phyloP scores from a whole-genome alignment of 2,329 filamentous ascomycete species.

The Pyricularia grisea region DNA sequence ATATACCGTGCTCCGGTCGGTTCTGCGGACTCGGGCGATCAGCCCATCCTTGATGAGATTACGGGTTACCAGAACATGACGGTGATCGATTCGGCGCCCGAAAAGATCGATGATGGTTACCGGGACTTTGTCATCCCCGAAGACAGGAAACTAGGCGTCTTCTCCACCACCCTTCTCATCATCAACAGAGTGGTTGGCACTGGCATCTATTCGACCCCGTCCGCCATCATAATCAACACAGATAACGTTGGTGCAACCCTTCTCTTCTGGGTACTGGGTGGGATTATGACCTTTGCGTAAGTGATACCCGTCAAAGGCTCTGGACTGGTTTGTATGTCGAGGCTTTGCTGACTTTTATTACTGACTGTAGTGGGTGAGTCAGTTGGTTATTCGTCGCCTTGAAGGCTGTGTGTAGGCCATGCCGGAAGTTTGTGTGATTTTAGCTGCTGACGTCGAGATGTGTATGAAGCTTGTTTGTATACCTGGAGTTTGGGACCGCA shows the following conservation, averaged over 20 bases:
- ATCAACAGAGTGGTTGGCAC: slow-evolving; percentile 39
- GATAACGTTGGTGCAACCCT: slow-evolving; percentile 34
- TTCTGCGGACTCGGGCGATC: slow-evolving; percentile 1
- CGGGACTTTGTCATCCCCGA: slow-evolving; percentile 5
- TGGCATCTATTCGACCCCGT: slow-evolving; percentile 38
- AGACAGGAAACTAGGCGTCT: slow-evolving; percentile 19
- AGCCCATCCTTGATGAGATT: neutral
- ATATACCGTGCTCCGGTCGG: slow-evolving; percentile 7
- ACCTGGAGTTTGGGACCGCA: slow-evolving; percentile 39
- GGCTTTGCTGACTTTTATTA: slow-evolving; percentile 2
- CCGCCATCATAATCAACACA: slow-evolving; percentile 30
- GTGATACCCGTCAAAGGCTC: slow-evolving; percentile 16
- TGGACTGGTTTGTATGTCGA: neutral
- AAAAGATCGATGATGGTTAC: slow-evolving; percentile 1
- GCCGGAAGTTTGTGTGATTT: neutral
- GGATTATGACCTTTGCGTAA: slow-evolving; percentile 33
- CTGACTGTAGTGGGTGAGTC: slow-evolving; percentile 15
- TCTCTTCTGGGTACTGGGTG: slow-evolving; percentile 38
- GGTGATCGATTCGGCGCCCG: slow-evolving; percentile 8
- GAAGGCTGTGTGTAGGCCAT: neutral
- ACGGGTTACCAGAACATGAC: slow-evolving; percentile 10
- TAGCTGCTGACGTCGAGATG: neutral
- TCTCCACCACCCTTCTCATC: slow-evolving; percentile 29
- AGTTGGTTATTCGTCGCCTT: neutral
- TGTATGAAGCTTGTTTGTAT: slow-evolving; percentile 22